phyloP scores from a whole-genome alignment of 768 basidiomycete species.

The Tylopilus vinaceipallidus region DNA sequence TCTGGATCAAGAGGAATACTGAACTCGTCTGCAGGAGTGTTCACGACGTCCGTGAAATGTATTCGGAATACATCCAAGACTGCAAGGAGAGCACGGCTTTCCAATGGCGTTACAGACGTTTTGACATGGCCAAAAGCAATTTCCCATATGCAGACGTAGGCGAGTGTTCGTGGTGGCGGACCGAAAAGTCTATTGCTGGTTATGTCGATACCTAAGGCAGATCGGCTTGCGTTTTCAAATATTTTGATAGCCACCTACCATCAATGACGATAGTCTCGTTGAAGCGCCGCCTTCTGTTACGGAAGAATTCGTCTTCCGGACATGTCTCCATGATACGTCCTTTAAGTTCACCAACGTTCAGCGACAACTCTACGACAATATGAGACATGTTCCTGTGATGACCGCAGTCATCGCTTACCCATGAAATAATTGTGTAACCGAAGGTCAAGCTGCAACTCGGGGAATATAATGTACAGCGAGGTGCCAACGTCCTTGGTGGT shows the following conservation, averaged over 20 bases:
- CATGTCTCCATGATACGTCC: slow-evolving; percentile 50
- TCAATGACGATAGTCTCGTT: slow-evolving; percentile 48
- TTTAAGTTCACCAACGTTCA: slow-evolving; percentile 65
- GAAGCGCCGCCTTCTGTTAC: slow-evolving; percentile 12
- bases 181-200: slow-evolving; percentile 87
- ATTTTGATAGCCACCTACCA: slow-evolving; percentile 31
- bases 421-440: slow-evolving; percentile 85
- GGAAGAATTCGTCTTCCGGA: slow-evolving; percentile 40
- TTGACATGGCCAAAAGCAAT: slow-evolving; percentile 67
- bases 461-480: slow-evolving; percentile 54
- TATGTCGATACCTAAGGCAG: slow-evolving; percentile 63
- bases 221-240: neutral
- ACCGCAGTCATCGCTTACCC: slow-evolving; percentile 48
- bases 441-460: slow-evolving; percentile 73
- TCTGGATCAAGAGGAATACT: slow-evolving; percentile 69
- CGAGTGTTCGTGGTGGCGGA: slow-evolving; percentile 75
- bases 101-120: slow-evolving; percentile 50
- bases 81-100: slow-evolving; percentile 49
- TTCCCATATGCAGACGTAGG: slow-evolving; percentile 95
- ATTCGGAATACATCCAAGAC: slow-evolving; percentile 57
- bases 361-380: slow-evolving; percentile 60
- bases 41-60: slow-evolving; percentile 73
- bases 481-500: slow-evolving; percentile 45
- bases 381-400: slow-evolving; percentile 8
- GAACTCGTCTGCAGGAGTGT: slow-evolving; percentile 76